phyloP scores from a whole-genome alignment of 2,329 filamentous ascomycete species.

The Clonostachys byssicola region DNA sequence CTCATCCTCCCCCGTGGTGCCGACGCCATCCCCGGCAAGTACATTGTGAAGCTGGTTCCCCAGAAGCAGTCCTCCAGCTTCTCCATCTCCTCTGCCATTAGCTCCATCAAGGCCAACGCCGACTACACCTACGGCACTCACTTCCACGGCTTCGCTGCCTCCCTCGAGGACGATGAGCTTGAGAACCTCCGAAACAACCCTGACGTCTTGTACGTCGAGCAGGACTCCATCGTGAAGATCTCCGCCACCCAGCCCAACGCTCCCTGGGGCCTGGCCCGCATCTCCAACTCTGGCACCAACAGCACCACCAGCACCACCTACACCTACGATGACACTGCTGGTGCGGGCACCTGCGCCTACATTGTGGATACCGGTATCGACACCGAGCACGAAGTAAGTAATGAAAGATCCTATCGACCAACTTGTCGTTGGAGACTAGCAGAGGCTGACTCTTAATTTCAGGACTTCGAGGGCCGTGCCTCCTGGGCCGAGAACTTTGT shows the following conservation, averaged over 20 bases:
- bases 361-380: slow-evolving; percentile 52
- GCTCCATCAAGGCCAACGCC: slow-evolving; percentile 19
- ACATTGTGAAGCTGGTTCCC: slow-evolving; percentile 27
- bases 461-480: slow-evolving; percentile 37
- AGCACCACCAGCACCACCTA: slow-evolving; percentile 26
- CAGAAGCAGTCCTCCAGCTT: slow-evolving; percentile 12
- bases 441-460: not conserved
- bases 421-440: too few relatives aligned
- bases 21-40: slow-evolving; percentile 24
- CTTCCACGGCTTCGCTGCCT: slow-evolving; percentile 20
- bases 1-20: slow-evolving; percentile 22
- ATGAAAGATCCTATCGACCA: too few relatives aligned
- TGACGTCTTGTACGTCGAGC: slow-evolving; percentile 29
- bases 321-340: slow-evolving; percentile 33
- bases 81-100: slow-evolving; percentile 16
- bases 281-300: slow-evolving; percentile 23
- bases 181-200: slow-evolving; percentile 16
- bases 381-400: slow-evolving; percentile 25
- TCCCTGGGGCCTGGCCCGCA: slow-evolving; percentile 33
- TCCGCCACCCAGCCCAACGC: slow-evolving; percentile 28
- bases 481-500: slow-evolving; percentile 26
- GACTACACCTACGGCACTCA: slow-evolving; percentile 19
- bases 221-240: slow-evolving; percentile 47
- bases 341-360: slow-evolving; percentile 39
- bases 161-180: slow-evolving; percentile 13